phyloP scores from a whole-genome alignment of 169 alveolate genomes.

The Plasmodium vivax region DNA sequence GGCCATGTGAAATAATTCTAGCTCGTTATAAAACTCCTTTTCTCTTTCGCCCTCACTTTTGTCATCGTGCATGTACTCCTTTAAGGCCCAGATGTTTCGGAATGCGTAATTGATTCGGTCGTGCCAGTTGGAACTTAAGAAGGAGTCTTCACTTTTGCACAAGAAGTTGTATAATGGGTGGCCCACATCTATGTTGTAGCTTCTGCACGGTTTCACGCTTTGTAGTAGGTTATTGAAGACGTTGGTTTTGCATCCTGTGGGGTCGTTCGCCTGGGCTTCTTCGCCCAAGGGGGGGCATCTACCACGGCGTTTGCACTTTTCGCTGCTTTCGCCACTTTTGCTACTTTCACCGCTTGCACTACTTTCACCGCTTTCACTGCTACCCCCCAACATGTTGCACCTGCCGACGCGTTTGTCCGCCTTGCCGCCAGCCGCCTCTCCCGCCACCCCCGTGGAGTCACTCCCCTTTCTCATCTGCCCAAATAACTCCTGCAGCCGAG shows the following conservation, averaged over 20 bases:
- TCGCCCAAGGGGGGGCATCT: not conserved
- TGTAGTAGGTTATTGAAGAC: slow-evolving; percentile 30
- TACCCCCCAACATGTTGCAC: not conserved
- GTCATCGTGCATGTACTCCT: slow-evolving; percentile 56
- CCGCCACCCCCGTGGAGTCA: not conserved
- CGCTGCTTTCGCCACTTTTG: not conserved
- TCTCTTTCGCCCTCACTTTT: slow-evolving; percentile 64
- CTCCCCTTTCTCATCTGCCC: not conserved
- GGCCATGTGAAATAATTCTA: slow-evolving; percentile 62
- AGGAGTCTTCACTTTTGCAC: slow-evolving; percentile 55
- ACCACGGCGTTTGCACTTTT: not conserved
- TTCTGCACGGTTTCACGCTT: slow-evolving; percentile 43
- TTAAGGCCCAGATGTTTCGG: slow-evolving; percentile 66
- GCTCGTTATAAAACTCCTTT: slow-evolving; percentile 48
- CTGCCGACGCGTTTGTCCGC: not conserved
- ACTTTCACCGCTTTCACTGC: not conserved
- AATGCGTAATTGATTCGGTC: slow-evolving; percentile 72
- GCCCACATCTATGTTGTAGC: slow-evolving; percentile 29
- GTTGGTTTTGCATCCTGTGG: not conserved
- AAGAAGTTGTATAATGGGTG: slow-evolving; percentile 66
- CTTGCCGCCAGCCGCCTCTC: not conserved
- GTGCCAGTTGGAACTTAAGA: slow-evolving; percentile 74
- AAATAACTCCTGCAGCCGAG: not conserved
- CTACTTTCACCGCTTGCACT: not conserved
- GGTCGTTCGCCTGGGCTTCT: not conserved